Evolutionary conservation across 257 asterid species (phyloP).

Genomic region (Voacanga thouarsii): DNA sequence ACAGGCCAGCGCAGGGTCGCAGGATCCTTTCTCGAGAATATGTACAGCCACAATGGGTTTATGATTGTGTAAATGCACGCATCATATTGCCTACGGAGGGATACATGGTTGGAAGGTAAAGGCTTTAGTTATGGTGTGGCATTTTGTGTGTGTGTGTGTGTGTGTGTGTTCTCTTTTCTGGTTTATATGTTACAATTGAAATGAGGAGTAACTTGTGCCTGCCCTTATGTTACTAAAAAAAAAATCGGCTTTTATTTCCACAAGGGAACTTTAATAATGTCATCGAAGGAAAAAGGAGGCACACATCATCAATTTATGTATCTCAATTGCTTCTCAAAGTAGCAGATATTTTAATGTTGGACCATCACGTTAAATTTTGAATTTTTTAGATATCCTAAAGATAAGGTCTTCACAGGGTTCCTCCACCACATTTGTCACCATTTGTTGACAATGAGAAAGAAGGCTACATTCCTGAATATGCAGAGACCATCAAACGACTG

Average conservation of each 20-base stretch:
- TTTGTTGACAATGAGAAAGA: constrained; percentile 94
- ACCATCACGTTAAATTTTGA: not conserved
- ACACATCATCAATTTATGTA: not conserved
- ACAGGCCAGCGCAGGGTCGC: constrained; percentile 81
- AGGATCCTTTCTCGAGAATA: constrained; percentile 81
- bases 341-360: not conserved
- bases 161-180: no score
- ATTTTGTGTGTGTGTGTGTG: not conserved
- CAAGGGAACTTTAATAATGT: not conserved
- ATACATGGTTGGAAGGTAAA: constrained; percentile 77
- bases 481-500: constrained; percentile 76
- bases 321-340: not conserved
- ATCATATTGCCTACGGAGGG: constrained; percentile 75
- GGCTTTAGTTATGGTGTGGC: constrained; percentile 9
- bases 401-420: constrained; percentile 51
- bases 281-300: not conserved
- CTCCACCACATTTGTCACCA: constrained; percentile 98
- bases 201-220: not conserved
- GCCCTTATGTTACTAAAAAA: not conserved
- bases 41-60: constrained; percentile 97
- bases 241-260: not conserved
- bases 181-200: not conserved
- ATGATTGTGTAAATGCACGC: constrained; percentile 83
- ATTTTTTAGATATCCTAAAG: not conserved
- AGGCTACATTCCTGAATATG: constrained; percentile 97